Conservation (phyloP, 2,329 filamentous ascomycete genomes). For the Phoma sp. region DNA sequence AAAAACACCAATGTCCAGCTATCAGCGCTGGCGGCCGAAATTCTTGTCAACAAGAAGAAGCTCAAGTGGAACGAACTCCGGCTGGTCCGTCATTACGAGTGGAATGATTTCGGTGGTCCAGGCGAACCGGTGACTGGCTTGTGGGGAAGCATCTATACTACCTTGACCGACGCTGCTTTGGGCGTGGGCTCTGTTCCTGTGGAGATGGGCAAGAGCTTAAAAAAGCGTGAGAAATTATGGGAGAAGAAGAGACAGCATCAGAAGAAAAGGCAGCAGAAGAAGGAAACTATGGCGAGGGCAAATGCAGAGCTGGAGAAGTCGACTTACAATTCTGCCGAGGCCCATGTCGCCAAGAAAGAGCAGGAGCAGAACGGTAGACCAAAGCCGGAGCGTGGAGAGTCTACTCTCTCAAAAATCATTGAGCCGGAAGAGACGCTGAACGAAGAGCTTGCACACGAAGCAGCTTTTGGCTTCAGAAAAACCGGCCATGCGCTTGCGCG, state of each 20-base stretch:
- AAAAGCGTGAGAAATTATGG: constrained; percentile 60
- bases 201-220: constrained; percentile 64
- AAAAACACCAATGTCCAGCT: constrained; percentile 67
- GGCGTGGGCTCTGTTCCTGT: constrained; percentile 70
- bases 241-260: constrained; percentile 52
- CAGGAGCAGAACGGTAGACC: constrained; percentile 22
- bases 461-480: constrained; percentile 60
- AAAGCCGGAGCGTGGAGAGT: constrained; percentile 27
- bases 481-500: constrained; percentile 60
- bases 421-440: constrained; percentile 43
- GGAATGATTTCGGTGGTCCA: constrained; percentile 79
- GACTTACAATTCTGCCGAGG: constrained; percentile 10
- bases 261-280: constrained; percentile 39
- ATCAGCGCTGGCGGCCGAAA: constrained; percentile 68
- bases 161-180: constrained; percentile 64
- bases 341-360: constrained; percentile 20
- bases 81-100: constrained; percentile 71
- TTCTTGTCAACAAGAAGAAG: constrained; percentile 67
- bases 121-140: constrained; percentile 74
- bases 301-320: constrained; percentile 19
- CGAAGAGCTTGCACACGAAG: constrained; percentile 53
- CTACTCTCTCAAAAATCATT: constrained; percentile 38
- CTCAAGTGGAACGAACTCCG: constrained; percentile 69
- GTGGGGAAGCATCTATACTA: constrained; percentile 66
- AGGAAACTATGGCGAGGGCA: constrained; percentile 26